Percentiles rank a stretch among this genome's conserved stretches.
These are phyloP conservation scores for Cercospora canescens DNA, from an alignment of 2,329 filamentous ascomycete species.

Conservation along the genomic window DNA sequence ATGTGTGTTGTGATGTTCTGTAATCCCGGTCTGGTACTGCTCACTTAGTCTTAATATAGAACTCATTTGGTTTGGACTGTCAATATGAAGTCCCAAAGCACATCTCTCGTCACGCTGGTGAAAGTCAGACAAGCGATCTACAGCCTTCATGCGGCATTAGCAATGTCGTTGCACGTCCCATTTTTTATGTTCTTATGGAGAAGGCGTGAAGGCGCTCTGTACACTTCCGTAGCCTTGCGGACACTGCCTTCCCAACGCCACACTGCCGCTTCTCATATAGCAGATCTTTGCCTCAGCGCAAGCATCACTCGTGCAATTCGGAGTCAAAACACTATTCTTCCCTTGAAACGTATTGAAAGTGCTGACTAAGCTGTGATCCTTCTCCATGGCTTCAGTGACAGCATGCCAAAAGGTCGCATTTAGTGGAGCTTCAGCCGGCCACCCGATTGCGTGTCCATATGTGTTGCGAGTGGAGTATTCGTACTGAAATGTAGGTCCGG, in stretches of 20 bases:
- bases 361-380: conserved; percentile 50
- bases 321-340: conserved; percentile 52
- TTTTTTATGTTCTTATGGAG: no score
- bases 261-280: conserved; percentile 60
- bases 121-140: no score
- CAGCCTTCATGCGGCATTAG: no score
- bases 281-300: conserved; percentile 59
- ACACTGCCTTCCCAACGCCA: conserved; percentile 53
- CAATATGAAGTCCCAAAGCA: no score
- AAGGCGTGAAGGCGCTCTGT: conserved; percentile 39
- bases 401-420: conserved; percentile 62
- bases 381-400: conserved; percentile 59
- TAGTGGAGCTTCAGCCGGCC: conserved; percentile 52
- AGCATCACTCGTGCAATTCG: conserved; percentile 53
- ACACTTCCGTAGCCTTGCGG: conserved; percentile 52
- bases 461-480: conserved; percentile 56
- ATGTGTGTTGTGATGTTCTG: no score
- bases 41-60: no score
- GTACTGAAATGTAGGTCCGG: conserved; percentile 50
- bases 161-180: no score
- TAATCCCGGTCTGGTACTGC: no score
- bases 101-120: no score
- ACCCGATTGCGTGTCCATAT: conserved; percentile 47
- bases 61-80: no score
- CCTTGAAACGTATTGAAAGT: conserved; percentile 55